Evolutionary conservation across 73 alveolate species (phyloP).

Genomic region (Paramecium sonneborni): DNA sequence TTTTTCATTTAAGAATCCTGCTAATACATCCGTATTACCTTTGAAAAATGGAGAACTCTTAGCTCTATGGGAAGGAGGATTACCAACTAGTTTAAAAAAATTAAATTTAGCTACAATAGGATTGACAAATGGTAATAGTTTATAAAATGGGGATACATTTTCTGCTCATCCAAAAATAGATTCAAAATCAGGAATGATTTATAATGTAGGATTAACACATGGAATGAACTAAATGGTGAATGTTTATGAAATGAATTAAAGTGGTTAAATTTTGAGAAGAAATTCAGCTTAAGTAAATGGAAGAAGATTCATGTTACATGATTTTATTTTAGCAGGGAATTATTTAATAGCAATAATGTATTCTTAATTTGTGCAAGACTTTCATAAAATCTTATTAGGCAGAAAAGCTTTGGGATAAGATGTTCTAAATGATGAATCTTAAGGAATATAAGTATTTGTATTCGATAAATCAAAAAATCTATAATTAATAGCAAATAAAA

Average conservation of each 20-base stretch:
- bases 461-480: conserved; percentile 20
- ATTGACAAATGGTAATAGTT: background rate
- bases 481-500: background rate
- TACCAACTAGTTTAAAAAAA: background rate
- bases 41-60: background rate
- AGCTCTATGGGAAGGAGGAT: conserved; percentile 58
- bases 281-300: background rate
- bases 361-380: background rate
- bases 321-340: conserved; percentile 13
- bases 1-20: background rate
- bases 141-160: background rate
- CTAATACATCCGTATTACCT: conserved; percentile 42
- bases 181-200: background rate
- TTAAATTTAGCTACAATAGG: background rate
- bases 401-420: background rate
- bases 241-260: conserved; percentile 47
- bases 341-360: background rate
- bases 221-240: background rate
- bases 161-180: conserved; percentile 53
- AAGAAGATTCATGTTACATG: conserved; percentile 29
- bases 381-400: background rate
- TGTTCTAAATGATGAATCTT: background rate
- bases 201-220: conserved; percentile 39
- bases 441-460: conserved; percentile 3
- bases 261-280: background rate